Percentiles rank a stretch among this genome's conserved stretches.
These are phyloP conservation scores for Hydnomerulius pinastri DNA, from an alignment of 768 basidiomycete species.

Conservation along the genomic window DNA sequence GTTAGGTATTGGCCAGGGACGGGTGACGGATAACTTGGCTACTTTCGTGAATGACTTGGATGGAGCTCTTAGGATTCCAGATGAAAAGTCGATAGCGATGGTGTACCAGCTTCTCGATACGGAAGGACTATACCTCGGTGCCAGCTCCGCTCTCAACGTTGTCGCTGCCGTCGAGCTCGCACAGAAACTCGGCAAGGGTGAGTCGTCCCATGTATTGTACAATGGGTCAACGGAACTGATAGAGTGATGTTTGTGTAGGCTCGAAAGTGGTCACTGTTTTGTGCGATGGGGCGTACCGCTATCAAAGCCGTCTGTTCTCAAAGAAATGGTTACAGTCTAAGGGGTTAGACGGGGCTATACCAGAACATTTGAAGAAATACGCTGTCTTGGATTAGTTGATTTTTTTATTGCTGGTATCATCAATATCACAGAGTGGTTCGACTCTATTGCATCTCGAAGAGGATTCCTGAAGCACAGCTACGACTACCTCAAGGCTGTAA, in stretches of 20 bases:
- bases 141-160: slow-evolving; percentile 92
- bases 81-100: slow-evolving; percentile 90
- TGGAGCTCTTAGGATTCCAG: slow-evolving; percentile 85
- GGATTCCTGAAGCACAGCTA: too few relatives aligned
- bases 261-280: slow-evolving; percentile 86
- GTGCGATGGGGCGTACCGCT: slow-evolving; percentile 95
- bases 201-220: background rate
- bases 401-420: background rate
- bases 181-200: slow-evolving; percentile 80
- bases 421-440: too few relatives aligned
- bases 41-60: slow-evolving; percentile 77
- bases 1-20: slow-evolving; percentile 94
- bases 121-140: slow-evolving; percentile 94
- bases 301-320: slow-evolving; percentile 95
- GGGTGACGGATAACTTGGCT: slow-evolving; percentile 87
- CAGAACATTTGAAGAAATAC: slow-evolving; percentile 85
- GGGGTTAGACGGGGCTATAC: slow-evolving; percentile 75
- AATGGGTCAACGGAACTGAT: background rate
- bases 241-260: slow-evolving; percentile 45
- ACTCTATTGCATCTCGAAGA: too few relatives aligned
- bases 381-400: slow-evolving; percentile 68
- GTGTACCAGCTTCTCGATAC: slow-evolving; percentile 88
- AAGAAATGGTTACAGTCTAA: slow-evolving; percentile 89
- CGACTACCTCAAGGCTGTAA: too few relatives aligned
- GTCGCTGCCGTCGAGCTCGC: slow-evolving; percentile 92